Conservation (phyloP, 306 rosid genomes). For the Cucurbita pepo region DNA sequence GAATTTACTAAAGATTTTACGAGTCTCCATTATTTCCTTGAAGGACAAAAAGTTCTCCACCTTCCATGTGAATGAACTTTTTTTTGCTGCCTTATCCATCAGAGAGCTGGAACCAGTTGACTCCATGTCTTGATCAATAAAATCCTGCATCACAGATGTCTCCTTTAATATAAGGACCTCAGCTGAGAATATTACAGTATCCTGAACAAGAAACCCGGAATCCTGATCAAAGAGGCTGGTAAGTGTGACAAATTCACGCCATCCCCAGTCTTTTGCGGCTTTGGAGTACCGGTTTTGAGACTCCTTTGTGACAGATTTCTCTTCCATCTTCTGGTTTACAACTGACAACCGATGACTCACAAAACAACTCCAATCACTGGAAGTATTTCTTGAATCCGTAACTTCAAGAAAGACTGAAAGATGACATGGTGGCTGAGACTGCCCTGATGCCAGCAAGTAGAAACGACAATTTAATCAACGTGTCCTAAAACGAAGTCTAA, state of each 20-base stretch:
- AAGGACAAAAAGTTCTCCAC: conserved; percentile 95
- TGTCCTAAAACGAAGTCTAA: background rate
- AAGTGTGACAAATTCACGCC: conserved; percentile 99
- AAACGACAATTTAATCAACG: conserved; percentile 29
- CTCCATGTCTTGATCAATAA: conserved; percentile 50
- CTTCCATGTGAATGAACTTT: conserved; percentile 93
- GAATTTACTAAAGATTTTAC: conserved; percentile 96
- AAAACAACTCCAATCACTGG: conserved; percentile 99
- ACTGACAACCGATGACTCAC: conserved; percentile 93
- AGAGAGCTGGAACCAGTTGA: conserved; percentile 26
- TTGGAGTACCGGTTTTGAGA: conserved; percentile 99
- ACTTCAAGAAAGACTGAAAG: conserved; percentile 99
- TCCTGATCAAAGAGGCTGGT: conserved; percentile 99
- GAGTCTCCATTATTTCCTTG: conserved; percentile 97
- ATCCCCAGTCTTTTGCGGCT: conserved; percentile 99
- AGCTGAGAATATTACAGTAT: conserved; percentile 89
- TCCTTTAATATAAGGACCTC: conserved; percentile 97
- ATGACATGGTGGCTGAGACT: conserved; percentile 99
- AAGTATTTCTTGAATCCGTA: conserved; percentile 89
- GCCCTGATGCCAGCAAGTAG: conserved; percentile 69
- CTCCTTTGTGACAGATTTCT: conserved; percentile 94
- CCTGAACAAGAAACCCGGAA: conserved; percentile 93
- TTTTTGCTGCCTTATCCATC: conserved; percentile 35
- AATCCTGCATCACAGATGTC: conserved; percentile 81
- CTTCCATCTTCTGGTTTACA: conserved; percentile 83